phyloP scores from a whole-genome alignment of 352 stramenopile species.

The Halophytophthora batemanensis region DNA sequence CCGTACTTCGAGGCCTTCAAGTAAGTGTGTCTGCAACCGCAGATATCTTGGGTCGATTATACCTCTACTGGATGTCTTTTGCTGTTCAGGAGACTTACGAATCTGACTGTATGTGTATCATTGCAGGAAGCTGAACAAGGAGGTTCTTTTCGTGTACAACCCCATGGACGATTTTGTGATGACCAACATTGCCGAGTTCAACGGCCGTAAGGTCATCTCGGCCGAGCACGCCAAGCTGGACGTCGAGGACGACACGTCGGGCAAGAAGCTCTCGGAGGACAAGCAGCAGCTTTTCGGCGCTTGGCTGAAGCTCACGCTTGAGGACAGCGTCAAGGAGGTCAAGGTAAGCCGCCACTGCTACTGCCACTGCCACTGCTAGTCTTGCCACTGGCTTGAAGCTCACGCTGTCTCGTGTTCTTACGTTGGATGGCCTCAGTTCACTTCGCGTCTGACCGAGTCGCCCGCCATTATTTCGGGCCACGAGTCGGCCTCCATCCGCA shows the following conservation, averaged over 20 bases:
- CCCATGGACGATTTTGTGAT: slow-evolving; percentile 99
- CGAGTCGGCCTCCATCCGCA: slow-evolving; percentile 95
- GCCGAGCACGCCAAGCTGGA: slow-evolving; percentile 96
- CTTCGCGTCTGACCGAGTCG: slow-evolving; percentile 91
- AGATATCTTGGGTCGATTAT: not conserved
- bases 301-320: slow-evolving; percentile 92
- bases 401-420: slow-evolving; percentile 3
- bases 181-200: slow-evolving; percentile 97
- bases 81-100: slow-evolving; percentile 1
- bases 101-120: slow-evolving; percentile 2
- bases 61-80: not conserved
- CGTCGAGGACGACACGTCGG: slow-evolving; percentile 49
- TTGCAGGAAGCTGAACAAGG: slow-evolving; percentile 84
- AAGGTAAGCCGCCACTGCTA: slow-evolving; percentile 33
- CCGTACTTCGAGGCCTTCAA: slow-evolving; percentile 99
- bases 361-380: not conserved
- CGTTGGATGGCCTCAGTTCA: slow-evolving; percentile 42
- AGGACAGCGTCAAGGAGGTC: slow-evolving; percentile 88
- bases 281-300: slow-evolving; percentile 89
- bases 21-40: slow-evolving; percentile 34
- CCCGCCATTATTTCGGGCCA: slow-evolving; percentile 99
- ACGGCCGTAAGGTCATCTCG: slow-evolving; percentile 95
- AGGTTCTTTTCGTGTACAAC: slow-evolving; percentile 98
- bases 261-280: slow-evolving; percentile 76
- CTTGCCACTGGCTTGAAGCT: not conserved